These are phyloP conservation scores for Chaetothyriales sp. DNA, from an alignment of 2,329 filamentous ascomycete genomes.

Conservation along the genomic window DNA sequence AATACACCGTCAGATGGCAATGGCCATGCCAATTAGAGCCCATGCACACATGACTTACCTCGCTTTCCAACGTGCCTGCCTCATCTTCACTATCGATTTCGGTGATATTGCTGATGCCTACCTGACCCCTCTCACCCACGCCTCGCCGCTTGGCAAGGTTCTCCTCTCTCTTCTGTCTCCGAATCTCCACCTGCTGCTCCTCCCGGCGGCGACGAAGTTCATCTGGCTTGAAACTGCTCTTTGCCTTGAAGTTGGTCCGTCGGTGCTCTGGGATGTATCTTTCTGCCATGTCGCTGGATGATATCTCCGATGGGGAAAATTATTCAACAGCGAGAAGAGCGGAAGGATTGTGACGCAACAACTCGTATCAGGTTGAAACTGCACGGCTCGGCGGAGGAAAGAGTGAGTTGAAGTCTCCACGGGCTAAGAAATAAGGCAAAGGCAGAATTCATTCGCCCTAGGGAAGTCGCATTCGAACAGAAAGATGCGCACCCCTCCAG, in stretches of 20 bases:
- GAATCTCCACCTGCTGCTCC: conserved; percentile 98
- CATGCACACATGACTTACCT: conserved; percentile 49
- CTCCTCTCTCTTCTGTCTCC: conserved; percentile 96
- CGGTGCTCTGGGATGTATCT: conserved; percentile 99
- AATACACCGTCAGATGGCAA: conserved; percentile 9
- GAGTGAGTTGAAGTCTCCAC: background rate
- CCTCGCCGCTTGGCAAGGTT: conserved; percentile 97
- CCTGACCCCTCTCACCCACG: conserved; percentile 54
- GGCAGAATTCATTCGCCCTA: background rate
- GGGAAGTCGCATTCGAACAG: background rate
- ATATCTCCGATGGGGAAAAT: conserved; percentile 1
- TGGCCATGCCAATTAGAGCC: conserved; percentile 6
- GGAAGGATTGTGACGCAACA: background rate
- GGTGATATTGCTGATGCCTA: conserved; percentile 52
- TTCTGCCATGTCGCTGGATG: conserved; percentile 65
- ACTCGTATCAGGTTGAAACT: background rate
- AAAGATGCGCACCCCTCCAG: background rate
- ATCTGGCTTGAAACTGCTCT: conserved; percentile 97
- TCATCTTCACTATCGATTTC: conserved; percentile 86
- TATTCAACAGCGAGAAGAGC: background rate
- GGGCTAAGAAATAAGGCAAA: background rate
- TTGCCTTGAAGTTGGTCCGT: conserved; percentile 98
- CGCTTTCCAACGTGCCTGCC: conserved; percentile 89
- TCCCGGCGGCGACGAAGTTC: conserved; percentile 96
- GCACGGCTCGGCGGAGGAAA: background rate